Conservation (phyloP, 257 asterid species). For the Petrea volubilis region DNA sequence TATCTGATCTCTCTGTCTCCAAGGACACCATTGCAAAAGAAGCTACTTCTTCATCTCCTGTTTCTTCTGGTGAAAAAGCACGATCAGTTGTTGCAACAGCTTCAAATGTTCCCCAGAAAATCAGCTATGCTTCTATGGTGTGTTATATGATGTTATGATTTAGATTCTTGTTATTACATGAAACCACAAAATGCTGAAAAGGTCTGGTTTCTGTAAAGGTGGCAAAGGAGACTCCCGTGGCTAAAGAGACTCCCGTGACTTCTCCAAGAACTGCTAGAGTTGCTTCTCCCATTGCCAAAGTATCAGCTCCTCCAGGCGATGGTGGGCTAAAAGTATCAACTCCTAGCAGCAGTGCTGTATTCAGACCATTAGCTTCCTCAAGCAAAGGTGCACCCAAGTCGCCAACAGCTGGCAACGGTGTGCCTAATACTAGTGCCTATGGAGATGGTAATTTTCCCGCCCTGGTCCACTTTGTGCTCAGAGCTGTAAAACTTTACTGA, state of each 20-base stretch:
- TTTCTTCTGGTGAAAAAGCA: background rate
- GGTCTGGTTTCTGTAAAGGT: conserved; percentile 33
- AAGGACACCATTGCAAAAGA: conserved; percentile 13
- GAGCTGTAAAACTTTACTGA: background rate
- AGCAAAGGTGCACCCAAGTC: conserved; percentile 22
- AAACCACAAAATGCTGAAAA: background rate
- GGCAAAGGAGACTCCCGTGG: conserved; percentile 31
- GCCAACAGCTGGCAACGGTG: conserved; percentile 16
- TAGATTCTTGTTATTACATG: conserved; percentile 11
- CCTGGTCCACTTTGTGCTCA: background rate
- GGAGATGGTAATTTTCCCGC: conserved; percentile 32
- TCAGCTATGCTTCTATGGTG: conserved; percentile 67
- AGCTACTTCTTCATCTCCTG: conserved; percentile 15
- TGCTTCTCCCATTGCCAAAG: conserved; percentile 19
- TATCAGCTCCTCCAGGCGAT: conserved; percentile 14
- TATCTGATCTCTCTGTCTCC: background rate
- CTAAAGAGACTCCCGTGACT: conserved; percentile 11
- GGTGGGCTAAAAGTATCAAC: conserved; percentile 17
- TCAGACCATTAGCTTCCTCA: conserved; percentile 18
- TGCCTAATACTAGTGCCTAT: conserved; percentile 1
- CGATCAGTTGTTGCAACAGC: background rate
- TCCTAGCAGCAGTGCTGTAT: background rate
- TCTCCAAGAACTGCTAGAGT: conserved; percentile 30
- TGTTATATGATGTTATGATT: conserved; percentile 9
- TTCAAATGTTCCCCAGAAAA: conserved; percentile 24